Conservation (phyloP, 176 grass and related monocot genomes). For the Elaeis guineensis region DNA sequence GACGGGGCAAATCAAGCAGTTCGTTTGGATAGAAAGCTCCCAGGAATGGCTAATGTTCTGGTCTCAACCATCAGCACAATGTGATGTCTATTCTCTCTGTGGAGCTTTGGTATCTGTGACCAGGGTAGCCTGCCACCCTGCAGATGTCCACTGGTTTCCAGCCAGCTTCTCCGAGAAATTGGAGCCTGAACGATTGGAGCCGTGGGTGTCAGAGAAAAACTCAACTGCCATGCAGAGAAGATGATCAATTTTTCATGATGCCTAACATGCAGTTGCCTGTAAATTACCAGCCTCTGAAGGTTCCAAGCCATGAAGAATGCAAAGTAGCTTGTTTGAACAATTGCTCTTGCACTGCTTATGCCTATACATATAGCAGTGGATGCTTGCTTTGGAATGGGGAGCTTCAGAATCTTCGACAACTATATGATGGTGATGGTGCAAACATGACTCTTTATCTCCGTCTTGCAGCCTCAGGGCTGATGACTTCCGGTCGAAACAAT, state of each 20-base stretch:
- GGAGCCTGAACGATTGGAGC: slow-evolving; percentile 22
- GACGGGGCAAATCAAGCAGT: too few relatives aligned
- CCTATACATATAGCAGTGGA: slow-evolving; percentile 8
- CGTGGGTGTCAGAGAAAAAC: slow-evolving; percentile 25
- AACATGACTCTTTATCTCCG: slow-evolving; percentile 18
- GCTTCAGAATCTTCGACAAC: slow-evolving; percentile 6
- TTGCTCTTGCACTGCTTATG: slow-evolving; percentile 38
- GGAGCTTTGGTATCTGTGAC: slow-evolving; percentile 31
- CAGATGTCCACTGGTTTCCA: slow-evolving; percentile 10
- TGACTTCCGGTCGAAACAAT: not conserved
- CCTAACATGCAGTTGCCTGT: slow-evolving; percentile 23
- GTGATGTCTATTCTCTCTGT: too few relatives aligned
- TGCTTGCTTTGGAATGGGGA: slow-evolving; percentile 28
- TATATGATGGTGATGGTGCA: slow-evolving; percentile 3
- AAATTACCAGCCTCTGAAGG: not conserved
- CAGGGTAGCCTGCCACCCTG: slow-evolving; percentile 5
- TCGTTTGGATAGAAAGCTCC: too few relatives aligned
- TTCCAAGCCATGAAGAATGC: slow-evolving; percentile 11
- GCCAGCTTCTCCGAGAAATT: slow-evolving; percentile 6
- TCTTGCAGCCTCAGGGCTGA: slow-evolving; percentile 17
- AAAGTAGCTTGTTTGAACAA: slow-evolving; percentile 32
- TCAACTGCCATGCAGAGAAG: slow-evolving; percentile 15
- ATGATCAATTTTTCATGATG: slow-evolving; percentile 36
- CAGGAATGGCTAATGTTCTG: too few relatives aligned
- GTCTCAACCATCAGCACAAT: too few relatives aligned